Base-by-base conservation (phyloP, 768 basidiomycete genomes). In the Trametes elegans region DNA sequence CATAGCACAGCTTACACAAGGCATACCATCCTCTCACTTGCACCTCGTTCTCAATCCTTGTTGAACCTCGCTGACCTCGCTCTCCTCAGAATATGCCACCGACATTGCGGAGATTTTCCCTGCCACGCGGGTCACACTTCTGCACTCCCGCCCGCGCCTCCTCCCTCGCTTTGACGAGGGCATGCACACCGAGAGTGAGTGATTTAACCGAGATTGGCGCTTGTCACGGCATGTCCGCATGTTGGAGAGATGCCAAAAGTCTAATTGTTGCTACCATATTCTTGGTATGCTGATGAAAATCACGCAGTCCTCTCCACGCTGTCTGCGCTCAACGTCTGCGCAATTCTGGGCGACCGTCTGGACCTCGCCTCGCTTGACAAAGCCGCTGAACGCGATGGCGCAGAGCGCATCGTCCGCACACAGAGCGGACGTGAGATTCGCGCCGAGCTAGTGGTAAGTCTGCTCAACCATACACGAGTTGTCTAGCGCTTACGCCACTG, bases 21-120 rank as follows among this genome's bases (percentile, higher is more conserved):
- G 11, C 40, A 16, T 42, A 6, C 18, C 27, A n/a, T 42, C 2
- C 13, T 7, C 18, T 46, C 18, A 8, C 19, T 21, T 4, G 18
- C 28, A 23, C 3, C 14, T 27, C 24, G 13, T 3, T 8, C 5
- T 18, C 38, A 18, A 31, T 2, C 27, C 5, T 11, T 21, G 31
- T 14, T 14, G 24, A 29, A 5, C 7, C 13, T 10, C 39, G 19
- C 36, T 51, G 23, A 45, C 34, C 14, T 10, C 19, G 10, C 40
- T 26, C 19, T 24, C 34, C 27, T 6, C 59, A 87, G 85, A 86
- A 63, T 82, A 82, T 57, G 83, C 84, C 0, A 78, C 81, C 3
- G 85, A 87, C 65, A 83, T 85, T 49, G 76, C 78, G 16, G 75
- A 74, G 1, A 61, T 83, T 18, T 76, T 82, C 59, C 81, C 82